Base-by-base conservation (phyloP, 2,329 filamentous ascomycete species). In the Alternaria solani region DNA sequence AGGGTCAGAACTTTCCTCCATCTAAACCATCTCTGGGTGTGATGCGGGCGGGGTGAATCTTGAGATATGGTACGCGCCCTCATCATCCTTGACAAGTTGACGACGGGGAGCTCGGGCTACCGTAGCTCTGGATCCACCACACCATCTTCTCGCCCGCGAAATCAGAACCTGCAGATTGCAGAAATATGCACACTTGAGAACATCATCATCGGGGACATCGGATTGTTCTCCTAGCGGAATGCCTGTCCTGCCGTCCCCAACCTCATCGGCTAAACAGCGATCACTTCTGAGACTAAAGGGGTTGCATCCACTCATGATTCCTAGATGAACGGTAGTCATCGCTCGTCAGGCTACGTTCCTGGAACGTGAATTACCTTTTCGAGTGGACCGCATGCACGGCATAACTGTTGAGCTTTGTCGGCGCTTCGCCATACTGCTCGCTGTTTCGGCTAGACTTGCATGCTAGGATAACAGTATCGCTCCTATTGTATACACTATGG, bases 391-490 rank as follows among this genome's bases (percentile, higher is more conserved):
- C 53, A 46, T 52, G 53, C 52, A 59, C 49, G 52, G 57, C 61
- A 59, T 64, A 42, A 59, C 51, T 64, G 56, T 53, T 57, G 51
- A 62, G 48, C 34, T 49, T 32, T 53, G 57, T 41, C 54, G 66
- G 66, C 66, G 66, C 66, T 67, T 67, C 66, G 66, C 64, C 64
- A 68, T 55, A 67, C 64, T 62, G 56, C 54, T 63, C 62, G 58
- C 55, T 49, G 66, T 68, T 68, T 68, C 58, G 60, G 49, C 49
- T 59, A 54, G 38, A 51, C 52, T 46, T 51, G 51, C 23, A 28
- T 47, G 34, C 18, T 18, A 30, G 20, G 42, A 20, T 41, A 26
- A 25, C 42, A 57, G 44, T 52, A 57, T 53, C 46, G 28, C 54
- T 46, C 46, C 41, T 36, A 36, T 16, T 36, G 12, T 7, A 12